These are phyloP conservation scores for Actinomucor elegans DNA, from an alignment of 371 early-diverging fungal species.

Conservation along the genomic window DNA sequence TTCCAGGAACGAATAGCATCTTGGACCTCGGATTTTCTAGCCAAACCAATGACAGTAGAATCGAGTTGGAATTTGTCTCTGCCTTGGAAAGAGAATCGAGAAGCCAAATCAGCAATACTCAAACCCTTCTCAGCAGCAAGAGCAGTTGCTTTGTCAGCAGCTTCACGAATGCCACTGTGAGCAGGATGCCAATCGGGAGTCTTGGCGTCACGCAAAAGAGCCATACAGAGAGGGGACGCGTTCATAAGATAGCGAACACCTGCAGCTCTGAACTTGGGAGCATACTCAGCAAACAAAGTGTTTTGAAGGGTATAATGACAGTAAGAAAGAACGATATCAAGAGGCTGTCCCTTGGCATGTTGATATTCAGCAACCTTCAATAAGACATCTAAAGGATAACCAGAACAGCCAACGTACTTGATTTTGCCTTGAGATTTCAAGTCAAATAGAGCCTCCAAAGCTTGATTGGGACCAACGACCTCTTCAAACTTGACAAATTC, in stretches of 20 bases:
- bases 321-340: constrained; percentile 73
- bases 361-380: constrained; percentile 67
- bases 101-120: constrained; percentile 62
- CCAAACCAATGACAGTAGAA: constrained; percentile 69
- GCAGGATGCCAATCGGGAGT: constrained; percentile 83
- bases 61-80: constrained; percentile 45
- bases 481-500: constrained; percentile 71
- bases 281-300: constrained; percentile 56
- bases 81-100: constrained; percentile 62
- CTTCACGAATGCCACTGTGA: constrained; percentile 50
- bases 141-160: constrained; percentile 50
- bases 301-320: constrained; percentile 79
- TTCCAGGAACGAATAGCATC: constrained; percentile 55
- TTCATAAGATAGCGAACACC: constrained; percentile 66
- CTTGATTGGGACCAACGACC: constrained; percentile 55
- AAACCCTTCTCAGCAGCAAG: constrained; percentile 37
- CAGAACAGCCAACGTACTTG: constrained; percentile 74
- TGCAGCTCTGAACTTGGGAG: constrained; percentile 53
- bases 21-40: constrained; percentile 61
- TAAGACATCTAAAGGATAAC: constrained; percentile 73
- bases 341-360: constrained; percentile 54
- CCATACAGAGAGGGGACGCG: constrained; percentile 83
- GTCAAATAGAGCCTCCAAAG: constrained; percentile 65
- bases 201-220: constrained; percentile 57
- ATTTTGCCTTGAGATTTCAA: constrained; percentile 69